Conservation (phyloP, 1,284 basidiomycete genomes). For the Ceratobasidium sp. region DNA sequence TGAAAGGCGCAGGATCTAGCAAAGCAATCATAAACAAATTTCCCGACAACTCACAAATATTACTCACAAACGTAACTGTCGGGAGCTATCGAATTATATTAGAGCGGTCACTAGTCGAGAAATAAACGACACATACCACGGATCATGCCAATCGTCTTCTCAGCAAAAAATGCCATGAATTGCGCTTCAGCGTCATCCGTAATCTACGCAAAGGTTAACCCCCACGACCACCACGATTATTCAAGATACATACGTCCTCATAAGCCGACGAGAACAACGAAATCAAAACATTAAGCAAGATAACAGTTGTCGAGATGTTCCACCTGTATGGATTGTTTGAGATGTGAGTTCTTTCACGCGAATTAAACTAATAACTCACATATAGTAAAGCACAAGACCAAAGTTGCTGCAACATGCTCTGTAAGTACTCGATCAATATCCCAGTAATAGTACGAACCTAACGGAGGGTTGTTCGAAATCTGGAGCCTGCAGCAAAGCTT, state of each 20-base stretch:
- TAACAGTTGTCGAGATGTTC: constrained; percentile 88
- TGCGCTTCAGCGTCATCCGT: constrained; percentile 78
- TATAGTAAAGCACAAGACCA: constrained; percentile 83
- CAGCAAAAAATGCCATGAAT: constrained; percentile 89
- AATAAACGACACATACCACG: constrained; percentile 61
- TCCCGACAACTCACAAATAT: background rate
- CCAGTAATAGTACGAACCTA: constrained; percentile 59
- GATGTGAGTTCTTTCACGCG: constrained; percentile 7
- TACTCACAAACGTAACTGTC: constrained; percentile 50
- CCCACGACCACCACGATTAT: constrained; percentile 1
- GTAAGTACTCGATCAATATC: background rate
- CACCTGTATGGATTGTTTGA: constrained; percentile 66
- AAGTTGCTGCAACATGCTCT: constrained; percentile 65
- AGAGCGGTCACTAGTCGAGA: constrained; percentile 55
- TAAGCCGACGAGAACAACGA: constrained; percentile 94
- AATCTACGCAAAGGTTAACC: constrained; percentile 59
- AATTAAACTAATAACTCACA: constrained; percentile 63
- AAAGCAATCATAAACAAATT: background rate
- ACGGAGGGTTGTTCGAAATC: constrained; percentile 77
- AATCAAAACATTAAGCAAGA: constrained; percentile 94
- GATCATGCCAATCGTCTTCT: constrained; percentile 84
- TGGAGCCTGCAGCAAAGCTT: constrained; percentile 84
- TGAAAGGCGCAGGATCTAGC: constrained; percentile 68
- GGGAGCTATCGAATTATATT: constrained; percentile 70
- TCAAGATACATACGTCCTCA: constrained; percentile 72